These are phyloP conservation scores for Irpex lacteus DNA, from an alignment of 1,284 basidiomycete species.

Conservation along the genomic window DNA sequence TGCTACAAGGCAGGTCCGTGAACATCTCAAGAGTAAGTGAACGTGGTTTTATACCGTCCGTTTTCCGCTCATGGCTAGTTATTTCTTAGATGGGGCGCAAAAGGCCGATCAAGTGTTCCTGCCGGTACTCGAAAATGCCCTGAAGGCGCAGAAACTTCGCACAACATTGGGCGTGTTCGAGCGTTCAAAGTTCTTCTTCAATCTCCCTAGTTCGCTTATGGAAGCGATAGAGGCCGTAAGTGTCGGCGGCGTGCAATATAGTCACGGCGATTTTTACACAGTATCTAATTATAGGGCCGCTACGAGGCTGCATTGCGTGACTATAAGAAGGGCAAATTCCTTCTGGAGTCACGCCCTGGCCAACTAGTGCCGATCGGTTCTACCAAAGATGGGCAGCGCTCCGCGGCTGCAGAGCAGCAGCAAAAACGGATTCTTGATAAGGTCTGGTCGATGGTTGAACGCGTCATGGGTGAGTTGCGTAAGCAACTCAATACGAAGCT, in stretches of 20 bases:
- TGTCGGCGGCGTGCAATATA: constrained; percentile 14
- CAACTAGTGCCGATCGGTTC: constrained; percentile 72
- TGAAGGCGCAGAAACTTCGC: constrained; percentile 91
- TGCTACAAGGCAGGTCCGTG: constrained; percentile 79
- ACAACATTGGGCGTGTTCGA: constrained; percentile 96
- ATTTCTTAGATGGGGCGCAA: constrained; percentile 66
- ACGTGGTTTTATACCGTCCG: constrained; percentile 2
- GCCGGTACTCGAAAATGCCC: constrained; percentile 93
- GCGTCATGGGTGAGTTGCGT: constrained; percentile 92
- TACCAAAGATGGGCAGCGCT: constrained; percentile 51
- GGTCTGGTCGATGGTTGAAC: constrained; percentile 95
- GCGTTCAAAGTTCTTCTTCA: constrained; percentile 98
- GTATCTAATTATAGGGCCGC: constrained; percentile 58
- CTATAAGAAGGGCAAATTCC: constrained; percentile 95
- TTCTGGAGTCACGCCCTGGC: constrained; percentile 84
- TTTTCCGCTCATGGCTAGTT: constrained; percentile 9
- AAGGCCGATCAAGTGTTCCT: constrained; percentile 96
- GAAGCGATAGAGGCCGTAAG: constrained; percentile 87
- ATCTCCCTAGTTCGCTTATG: constrained; percentile 88
- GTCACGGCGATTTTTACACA: constrained; percentile 1
- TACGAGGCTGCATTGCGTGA: constrained; percentile 94
- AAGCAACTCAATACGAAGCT: constrained; percentile 75
- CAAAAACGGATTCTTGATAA: constrained; percentile 94
- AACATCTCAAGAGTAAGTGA: constrained; percentile 77
- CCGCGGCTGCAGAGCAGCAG: constrained; percentile 61